Evolutionary conservation across 2,329 filamentous ascomycete species (phyloP).

Genomic region (Helotiales sp.): DNA sequence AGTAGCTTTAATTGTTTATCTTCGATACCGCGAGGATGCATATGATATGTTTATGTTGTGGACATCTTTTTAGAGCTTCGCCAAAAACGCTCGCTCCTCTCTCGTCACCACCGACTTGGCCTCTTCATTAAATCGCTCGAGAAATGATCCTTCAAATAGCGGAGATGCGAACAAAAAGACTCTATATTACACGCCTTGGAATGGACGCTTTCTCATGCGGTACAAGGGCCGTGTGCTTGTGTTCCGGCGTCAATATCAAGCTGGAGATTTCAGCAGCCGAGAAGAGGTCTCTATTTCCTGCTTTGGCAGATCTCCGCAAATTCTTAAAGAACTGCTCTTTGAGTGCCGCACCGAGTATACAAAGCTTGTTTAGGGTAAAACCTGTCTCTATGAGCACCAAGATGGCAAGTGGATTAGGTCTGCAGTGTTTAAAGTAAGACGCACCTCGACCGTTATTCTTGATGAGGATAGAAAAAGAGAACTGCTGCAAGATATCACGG

Average conservation of each 20-base stretch:
- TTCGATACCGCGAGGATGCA: conserved; percentile 55
- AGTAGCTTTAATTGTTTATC: conserved; percentile 16
- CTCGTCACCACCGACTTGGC: conserved; percentile 53
- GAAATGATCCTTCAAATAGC: conserved; percentile 1
- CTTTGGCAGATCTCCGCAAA: conserved; percentile 57
- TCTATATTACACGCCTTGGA: conserved; percentile 60
- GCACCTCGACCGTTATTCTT: conserved; percentile 57
- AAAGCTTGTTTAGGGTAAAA: conserved; percentile 57
- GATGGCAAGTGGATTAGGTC: conserved; percentile 7
- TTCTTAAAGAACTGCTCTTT: conserved; percentile 56
- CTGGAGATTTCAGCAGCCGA: conserved; percentile 45
- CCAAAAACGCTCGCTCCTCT: conserved; percentile 56
- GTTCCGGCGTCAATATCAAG: conserved; percentile 49
- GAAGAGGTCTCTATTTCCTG: conserved; percentile 60
- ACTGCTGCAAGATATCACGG: conserved; percentile 57
- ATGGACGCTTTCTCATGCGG: conserved; percentile 58
- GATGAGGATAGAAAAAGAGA: conserved; percentile 57
- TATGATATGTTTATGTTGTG: conserved; percentile 70
- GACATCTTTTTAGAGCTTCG: conserved; percentile 61
- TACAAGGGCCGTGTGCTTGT: conserved; percentile 57
- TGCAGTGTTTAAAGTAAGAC: conserved; percentile 10
- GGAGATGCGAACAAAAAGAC: conserved; percentile 14
- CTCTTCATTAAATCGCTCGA: conserved; percentile 11
- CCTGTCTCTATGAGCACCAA: conserved; percentile 39
- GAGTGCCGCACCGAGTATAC: conserved; percentile 53